A percentile compares a stretch with the other conserved stretches of the same genome.
Evolutionary conservation across 78 protist genomes (phyloP).

Genomic region (Planoprotostelium fungivorum): DNA sequence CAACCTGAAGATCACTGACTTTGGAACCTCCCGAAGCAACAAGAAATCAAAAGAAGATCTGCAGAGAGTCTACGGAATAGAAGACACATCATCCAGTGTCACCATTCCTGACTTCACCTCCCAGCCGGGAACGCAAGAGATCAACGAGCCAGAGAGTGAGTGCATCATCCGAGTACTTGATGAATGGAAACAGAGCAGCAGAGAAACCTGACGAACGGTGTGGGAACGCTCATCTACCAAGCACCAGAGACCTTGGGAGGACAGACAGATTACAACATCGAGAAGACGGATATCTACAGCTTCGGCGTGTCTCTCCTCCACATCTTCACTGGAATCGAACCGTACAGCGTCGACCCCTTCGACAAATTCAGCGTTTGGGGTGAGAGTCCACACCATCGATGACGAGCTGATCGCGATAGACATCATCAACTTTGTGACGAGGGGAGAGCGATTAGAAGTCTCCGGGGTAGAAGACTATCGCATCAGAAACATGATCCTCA

Average conservation of each 20-base stretch:
- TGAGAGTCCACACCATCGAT: not conserved
- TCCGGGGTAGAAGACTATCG: not conserved
- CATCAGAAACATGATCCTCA: not conserved
- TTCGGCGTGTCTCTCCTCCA: not conserved
- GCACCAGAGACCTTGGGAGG: not conserved
- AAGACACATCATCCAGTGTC: not conserved
- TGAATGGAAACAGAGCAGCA: not conserved
- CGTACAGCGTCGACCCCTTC: not conserved
- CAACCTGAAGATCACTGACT: conserved; percentile 1
- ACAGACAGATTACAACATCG: not conserved
- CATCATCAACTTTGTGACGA: not conserved
- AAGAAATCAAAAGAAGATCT: not conserved
- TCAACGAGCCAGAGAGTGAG: not conserved
- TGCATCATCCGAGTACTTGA: not conserved
- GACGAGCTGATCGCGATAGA: not conserved
- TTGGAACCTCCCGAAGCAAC: not conserved
- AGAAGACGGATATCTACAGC: not conserved
- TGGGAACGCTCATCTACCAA: not conserved
- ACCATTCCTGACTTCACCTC: not conserved
- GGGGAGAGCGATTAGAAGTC: not conserved
- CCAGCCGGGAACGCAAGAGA: not conserved
- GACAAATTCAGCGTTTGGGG: not conserved
- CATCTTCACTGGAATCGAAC: not conserved
- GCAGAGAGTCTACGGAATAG: not conserved
- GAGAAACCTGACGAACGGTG: not conserved